phyloP scores from a whole-genome alignment of 169 alveolate genomes.

The Plasmodium coatneyi region DNA sequence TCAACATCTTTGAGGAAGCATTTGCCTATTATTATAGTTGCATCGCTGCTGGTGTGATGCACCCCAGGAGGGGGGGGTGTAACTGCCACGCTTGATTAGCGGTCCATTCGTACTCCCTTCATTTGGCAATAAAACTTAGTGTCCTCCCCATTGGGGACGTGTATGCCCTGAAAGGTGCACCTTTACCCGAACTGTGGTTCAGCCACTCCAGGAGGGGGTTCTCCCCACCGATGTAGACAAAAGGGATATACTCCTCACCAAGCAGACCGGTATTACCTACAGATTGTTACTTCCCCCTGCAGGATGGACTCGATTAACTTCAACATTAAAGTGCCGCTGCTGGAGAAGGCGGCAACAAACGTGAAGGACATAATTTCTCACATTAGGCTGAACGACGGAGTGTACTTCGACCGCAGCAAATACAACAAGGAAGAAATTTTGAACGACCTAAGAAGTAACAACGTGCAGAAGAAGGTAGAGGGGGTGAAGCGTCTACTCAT shows the following conservation, averaged over 20 bases:
- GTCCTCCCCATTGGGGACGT: neutral
- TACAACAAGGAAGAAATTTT: constrained; percentile 32
- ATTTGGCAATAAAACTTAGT: neutral
- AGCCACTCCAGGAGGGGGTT: no score
- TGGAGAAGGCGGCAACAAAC: constrained; percentile 78
- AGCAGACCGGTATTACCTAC: neutral
- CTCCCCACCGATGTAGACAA: neutral
- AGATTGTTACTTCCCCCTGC: neutral
- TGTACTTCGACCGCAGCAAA: constrained; percentile 72
- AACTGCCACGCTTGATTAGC: neutral
- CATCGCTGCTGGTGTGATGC: neutral
- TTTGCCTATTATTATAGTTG: neutral
- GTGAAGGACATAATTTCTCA: constrained; percentile 65
- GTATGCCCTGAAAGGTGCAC: neutral
- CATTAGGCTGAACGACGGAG: constrained; percentile 68
- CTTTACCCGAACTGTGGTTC: no score
- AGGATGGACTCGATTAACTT: constrained; percentile 13
- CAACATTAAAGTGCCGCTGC: constrained; percentile 53
- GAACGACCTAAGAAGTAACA: constrained; percentile 56
- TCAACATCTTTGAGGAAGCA: neutral
- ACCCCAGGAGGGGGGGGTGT: neutral
- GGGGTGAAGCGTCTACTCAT: constrained; percentile 86
- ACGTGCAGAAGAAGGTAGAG: constrained; percentile 80
- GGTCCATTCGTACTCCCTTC: neutral
- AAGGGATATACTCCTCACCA: neutral